A percentile compares a stretch with the other conserved stretches of the same genome.
These are phyloP conservation scores for Protostelium mycophagum DNA, from an alignment of 78 protist species.

Conservation along the genomic window DNA sequence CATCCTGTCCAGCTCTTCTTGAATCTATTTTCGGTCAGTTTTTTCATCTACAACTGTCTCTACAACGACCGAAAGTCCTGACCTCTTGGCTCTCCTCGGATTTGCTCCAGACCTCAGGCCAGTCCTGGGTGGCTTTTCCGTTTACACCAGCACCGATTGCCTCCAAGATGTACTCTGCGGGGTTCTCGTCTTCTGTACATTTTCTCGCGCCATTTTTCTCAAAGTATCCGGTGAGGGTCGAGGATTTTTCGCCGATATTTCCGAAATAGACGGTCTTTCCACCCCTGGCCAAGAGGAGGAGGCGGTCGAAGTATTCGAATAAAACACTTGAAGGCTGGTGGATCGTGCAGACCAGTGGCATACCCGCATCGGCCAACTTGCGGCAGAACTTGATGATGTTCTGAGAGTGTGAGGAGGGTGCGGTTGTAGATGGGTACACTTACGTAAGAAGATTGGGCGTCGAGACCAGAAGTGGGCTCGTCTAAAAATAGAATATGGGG, in stretches of 20 bases:
- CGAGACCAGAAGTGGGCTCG: slow-evolving; percentile 52
- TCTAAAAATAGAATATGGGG: slow-evolving; percentile 3
- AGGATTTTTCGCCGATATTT: slow-evolving; percentile 13
- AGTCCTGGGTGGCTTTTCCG: not conserved
- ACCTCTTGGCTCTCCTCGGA: not conserved
- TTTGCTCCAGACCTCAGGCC: slow-evolving; percentile 13
- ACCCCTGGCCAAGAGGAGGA: slow-evolving; percentile 24
- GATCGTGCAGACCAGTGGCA: slow-evolving; percentile 17
- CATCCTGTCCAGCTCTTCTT: not conserved
- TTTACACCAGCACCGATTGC: slow-evolving; percentile 36
- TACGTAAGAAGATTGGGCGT: slow-evolving; percentile 1
- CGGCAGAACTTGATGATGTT: slow-evolving; percentile 15
- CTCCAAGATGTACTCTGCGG: slow-evolving; percentile 34
- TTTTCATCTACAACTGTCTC: too few species aligned
- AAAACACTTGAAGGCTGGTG: slow-evolving; percentile 33
- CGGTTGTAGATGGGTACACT: too few species aligned
- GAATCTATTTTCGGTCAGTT: too few species aligned
- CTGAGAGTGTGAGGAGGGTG: too few species aligned
- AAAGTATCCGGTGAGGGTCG: slow-evolving; percentile 9
- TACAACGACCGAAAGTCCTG: too few species aligned
- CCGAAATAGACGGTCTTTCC: slow-evolving; percentile 39
- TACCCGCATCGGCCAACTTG: slow-evolving; percentile 25
- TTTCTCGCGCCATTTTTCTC: slow-evolving; percentile 11
- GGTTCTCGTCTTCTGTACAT: slow-evolving; percentile 13
- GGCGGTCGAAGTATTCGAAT: slow-evolving; percentile 21